A percentile compares a stretch with the other conserved stretches of the same genome.
phyloP scores from a whole-genome alignment of 495 filamentous ascomycete genomes.

The Daldinia childiae region DNA sequence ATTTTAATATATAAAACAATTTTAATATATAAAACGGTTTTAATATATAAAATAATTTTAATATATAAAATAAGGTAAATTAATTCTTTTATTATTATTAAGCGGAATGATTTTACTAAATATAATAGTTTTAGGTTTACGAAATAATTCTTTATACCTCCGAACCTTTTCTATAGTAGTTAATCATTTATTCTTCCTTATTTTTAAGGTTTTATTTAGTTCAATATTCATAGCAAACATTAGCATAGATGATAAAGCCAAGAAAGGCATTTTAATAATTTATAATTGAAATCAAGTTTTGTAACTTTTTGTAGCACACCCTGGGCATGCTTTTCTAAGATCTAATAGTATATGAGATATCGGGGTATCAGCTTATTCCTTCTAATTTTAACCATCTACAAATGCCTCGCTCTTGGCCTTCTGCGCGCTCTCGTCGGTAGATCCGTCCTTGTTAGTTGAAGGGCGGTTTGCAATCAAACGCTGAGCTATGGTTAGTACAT shows the following conservation, averaged over 20 bases:
- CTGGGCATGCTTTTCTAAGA: background rate
- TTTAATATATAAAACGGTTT: no score
- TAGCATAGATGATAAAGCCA: background rate
- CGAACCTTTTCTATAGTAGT: no score
- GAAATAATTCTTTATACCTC: no score
- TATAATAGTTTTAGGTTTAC: no score
- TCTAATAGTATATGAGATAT: slow-evolving; percentile 3
- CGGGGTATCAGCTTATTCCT: slow-evolving; percentile 10
- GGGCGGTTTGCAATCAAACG: slow-evolving; percentile 56
- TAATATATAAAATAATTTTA: no score
- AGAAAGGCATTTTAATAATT: no score
- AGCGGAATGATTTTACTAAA: no score
- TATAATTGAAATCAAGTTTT: background rate
- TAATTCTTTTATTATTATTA: no score
- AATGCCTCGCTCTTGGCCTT: slow-evolving; percentile 53
- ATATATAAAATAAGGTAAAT: no score
- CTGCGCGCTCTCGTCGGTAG: slow-evolving; percentile 40
- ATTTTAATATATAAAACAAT: no score
- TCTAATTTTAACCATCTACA: slow-evolving; percentile 44
- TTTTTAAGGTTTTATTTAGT: background rate
- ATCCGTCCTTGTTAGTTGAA: slow-evolving; percentile 44
- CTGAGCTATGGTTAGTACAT: slow-evolving; percentile 32
- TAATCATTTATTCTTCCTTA: slow-evolving; percentile 47
- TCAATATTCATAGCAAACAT: background rate
- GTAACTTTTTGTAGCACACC: slow-evolving; percentile 10